Evolutionary conservation across 169 alveolate species (phyloP), one percentile per base, ranked within the genome.

Genomic region (Ichthyophthirius multifiliis): DNA sequence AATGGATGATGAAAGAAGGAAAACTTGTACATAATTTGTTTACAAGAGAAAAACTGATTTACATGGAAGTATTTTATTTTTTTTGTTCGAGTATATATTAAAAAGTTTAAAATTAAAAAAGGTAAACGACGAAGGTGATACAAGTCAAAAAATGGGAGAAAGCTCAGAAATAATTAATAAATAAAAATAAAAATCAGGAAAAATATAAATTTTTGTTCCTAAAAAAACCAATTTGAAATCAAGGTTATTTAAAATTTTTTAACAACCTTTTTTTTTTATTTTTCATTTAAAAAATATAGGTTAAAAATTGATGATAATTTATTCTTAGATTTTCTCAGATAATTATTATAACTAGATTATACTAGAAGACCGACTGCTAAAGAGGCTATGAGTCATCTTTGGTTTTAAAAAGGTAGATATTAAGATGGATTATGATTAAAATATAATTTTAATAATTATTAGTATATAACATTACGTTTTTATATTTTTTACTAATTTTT

Each of bases 1-100:
- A 93, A 77, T 92, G 94, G 88, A 94, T 96, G 98, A 94, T 90
- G 93, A 90, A 93, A 63, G 92, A 94, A 43, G 98, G 99, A 18
- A 93, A 89, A 71, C 84, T 88, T 34, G 95, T 89, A 45, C 86
- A 91, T 34, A 94, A 92, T 74, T 93, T 90, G 82, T 92, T 96
- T 85, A 95, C 97, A 23, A 83, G 88, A 34, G 98, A 96, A 84
- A 96, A 95, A 37, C 86, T 91, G 18, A 75, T 96, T 4, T 96
- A 91, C 89, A 45, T 78, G 85, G 96, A 94, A 73, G 95, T 67
- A 67, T 37, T 37, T 27, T 67, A 0, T 13, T 39, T 37, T 7
- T 37, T 16, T 37, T 0, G 83, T 78, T 48, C 86, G 75, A 30
- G 15, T 65, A 41, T n/a, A 0, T 13, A 39, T 37, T 67, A n/a